Evolutionary conservation across 257 asterid species (phyloP), one percentile per base, ranked within the genome.

Genomic region (Anisodus tanguticus): DNA sequence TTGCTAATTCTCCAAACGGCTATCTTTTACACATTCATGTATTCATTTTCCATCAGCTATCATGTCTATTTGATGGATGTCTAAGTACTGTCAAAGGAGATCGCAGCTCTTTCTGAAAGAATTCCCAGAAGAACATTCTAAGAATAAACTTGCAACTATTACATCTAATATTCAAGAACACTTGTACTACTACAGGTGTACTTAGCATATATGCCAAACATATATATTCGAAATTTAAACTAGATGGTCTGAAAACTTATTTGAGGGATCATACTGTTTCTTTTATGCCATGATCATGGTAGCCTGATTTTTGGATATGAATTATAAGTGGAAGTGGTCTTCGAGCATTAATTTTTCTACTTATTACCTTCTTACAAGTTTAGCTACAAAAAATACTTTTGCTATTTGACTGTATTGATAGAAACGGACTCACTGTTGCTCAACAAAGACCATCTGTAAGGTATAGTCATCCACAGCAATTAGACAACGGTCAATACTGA

Each of bases 101-200:
- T 22, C 26, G 19, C 13, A 19, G 3, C 15, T 2, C 81, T 51
- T 76, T 26, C 63, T 51, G 22, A 51, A 76, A 22, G 39, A 76
- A 47, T 51, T 22, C 13, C 13, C 47, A 51, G 39, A 74, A 51
- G 81, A 51, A 76, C 60, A 22, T 26, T 8, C 45, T 13, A 51
- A 26, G 45, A 13, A 76, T 74, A 74, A 19, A 47, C 53, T 26
- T 74, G 80, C 60, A 74, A 3, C 80, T 74, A 47, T 47, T 19
- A 74, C 80, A 74, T 47, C 45, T 10, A 6, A 72, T 47, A 19
- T 72, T 47, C 11, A 72, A 47, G 80, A 49, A 19, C 6, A 26
- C 39, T 19, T 68, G 26, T 39, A 39, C 59, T 10, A 47, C 60
- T 47, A 19, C 3, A 47, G 3, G 10, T 71, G 58, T 45, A 45